These are phyloP conservation scores for Akanthomyces lecanii DNA, from an alignment of 2,329 filamentous ascomycete species.

Conservation along the genomic window DNA sequence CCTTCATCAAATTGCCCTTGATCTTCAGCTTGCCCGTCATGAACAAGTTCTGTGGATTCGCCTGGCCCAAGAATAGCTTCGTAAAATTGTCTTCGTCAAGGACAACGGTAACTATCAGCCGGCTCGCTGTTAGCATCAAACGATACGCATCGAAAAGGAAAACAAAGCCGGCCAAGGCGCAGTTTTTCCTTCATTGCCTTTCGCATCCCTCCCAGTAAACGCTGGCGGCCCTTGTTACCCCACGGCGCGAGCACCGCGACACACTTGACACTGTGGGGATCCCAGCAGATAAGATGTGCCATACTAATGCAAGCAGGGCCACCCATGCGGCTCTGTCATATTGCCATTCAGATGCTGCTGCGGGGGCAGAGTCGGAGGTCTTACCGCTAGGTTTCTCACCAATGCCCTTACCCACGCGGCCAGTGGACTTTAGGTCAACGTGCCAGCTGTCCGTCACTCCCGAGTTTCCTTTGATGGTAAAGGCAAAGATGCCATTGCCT, in stretches of 20 bases:
- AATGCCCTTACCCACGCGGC: slow-evolving; percentile 68
- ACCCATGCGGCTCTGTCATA: not conserved
- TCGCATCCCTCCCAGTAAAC: not conserved
- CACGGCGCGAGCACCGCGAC: not conserved
- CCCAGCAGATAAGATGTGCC: not conserved
- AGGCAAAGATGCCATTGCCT: slow-evolving; percentile 75
- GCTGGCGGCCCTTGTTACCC: not conserved
- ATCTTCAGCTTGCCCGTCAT: slow-evolving; percentile 93
- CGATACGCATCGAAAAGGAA: not conserved
- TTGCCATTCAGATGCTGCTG: not conserved
- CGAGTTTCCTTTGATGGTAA: slow-evolving; percentile 77
- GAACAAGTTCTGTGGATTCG: slow-evolving; percentile 83
- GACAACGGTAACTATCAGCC: slow-evolving; percentile 64
- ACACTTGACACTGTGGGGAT: not conserved
- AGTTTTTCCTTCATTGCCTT: not conserved
- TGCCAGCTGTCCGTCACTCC: slow-evolving; percentile 77
- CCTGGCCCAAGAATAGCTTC: slow-evolving; percentile 72
- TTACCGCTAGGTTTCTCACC: slow-evolving; percentile 73
- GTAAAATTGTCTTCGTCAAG: slow-evolving; percentile 77
- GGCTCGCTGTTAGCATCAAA: slow-evolving; percentile 10
- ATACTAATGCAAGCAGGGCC: not conserved
- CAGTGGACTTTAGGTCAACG: slow-evolving; percentile 83
- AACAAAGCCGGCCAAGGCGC: not conserved
- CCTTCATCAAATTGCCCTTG: slow-evolving; percentile 92
- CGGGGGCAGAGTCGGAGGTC: slow-evolving; percentile 24